Evolutionary conservation across 257 asterid genomes (phyloP), one percentile per base, ranked within the genome.

Genomic region (Capsicum pubescens): DNA sequence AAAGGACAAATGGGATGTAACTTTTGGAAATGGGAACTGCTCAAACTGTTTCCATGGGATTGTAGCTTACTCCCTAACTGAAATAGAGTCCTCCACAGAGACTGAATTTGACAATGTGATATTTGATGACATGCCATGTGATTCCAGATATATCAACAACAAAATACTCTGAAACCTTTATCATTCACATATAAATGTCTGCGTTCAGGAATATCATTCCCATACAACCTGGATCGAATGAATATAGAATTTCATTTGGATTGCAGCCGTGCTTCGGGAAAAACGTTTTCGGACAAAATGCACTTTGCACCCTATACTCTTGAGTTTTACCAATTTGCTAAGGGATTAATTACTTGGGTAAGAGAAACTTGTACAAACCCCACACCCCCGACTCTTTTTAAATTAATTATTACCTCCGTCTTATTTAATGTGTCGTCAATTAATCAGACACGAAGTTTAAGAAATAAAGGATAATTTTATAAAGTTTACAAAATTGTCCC

Each of bases 101-200:
- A 82, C 82, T 87, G 92, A 68, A 89, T 80, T 86, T 82, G 91
- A 80, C 55, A 90, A 82, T 74, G 84, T 54, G 92, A 86, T 70
- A 89, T 48, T 50, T 86, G 91, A 87, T 76, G 87, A 90, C 91
- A 90, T 63, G 97, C 97, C 98, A 93, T 92, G 81, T 79, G 26
- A 63, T 63, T 26, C 3, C 42, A 63, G 17, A 69, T 42, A 9
- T 35, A 14, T 14, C 21, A 15, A 66, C 7, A 21, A 67, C 19
- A 35, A 66, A 35, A 35, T 3, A 67, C 74, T 35, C 50, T 67
- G 74, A 66, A 66, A 32, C 19, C 72, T 13, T 66, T 16, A 66
- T 66, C 72, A 66, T 32, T 66, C 48, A 32, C 6, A 32, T 64
- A 64, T 64, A 39, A 26, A 26, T 26, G 7, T 55, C 17, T 55